Evolutionary conservation across 495 filamentous ascomycete species (phyloP).

Genomic region (Filosporella fistucella): DNA sequence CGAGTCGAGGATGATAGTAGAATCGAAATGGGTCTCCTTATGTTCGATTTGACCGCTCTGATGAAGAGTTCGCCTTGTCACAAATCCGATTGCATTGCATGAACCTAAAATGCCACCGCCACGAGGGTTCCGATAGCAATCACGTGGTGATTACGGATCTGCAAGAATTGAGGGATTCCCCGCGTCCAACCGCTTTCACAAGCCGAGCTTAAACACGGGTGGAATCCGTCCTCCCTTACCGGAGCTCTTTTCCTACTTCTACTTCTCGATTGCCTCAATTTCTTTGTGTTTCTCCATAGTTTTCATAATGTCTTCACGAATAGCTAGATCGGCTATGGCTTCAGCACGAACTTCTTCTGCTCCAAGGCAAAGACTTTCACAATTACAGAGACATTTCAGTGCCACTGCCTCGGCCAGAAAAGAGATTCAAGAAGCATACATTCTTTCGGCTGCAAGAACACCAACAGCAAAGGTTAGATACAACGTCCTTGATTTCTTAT

Average conservation of each 20-base stretch:
- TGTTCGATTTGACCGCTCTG: too few species aligned
- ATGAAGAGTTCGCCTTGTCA: too few species aligned
- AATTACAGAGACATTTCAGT: constrained; percentile 62
- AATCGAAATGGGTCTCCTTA: too few species aligned
- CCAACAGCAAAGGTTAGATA: constrained; percentile 73
- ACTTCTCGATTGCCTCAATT: constrained; percentile 1
- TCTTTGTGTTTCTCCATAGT: not conserved
- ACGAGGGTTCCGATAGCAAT: too few species aligned
- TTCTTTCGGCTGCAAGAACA: constrained; percentile 81
- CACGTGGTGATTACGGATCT: too few species aligned
- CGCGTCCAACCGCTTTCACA: too few species aligned
- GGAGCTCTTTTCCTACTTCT: not conserved
- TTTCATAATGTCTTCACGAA: constrained; percentile 23
- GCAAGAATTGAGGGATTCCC: too few species aligned
- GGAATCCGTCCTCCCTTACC: too few species aligned
- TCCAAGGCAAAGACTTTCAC: constrained; percentile 33
- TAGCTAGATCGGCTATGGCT: constrained; percentile 11
- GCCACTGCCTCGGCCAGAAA: constrained; percentile 49
- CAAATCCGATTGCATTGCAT: too few species aligned
- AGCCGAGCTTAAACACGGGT: constrained; percentile 1
- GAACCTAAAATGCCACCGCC: too few species aligned
- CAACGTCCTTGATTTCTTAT: not conserved
- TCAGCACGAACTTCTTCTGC: constrained; percentile 9
- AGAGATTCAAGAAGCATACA: constrained; percentile 86
- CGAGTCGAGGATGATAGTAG: too few species aligned